Evolutionary conservation across 2,329 filamentous ascomycete species (phyloP), one percentile per base, ranked within the genome.

Genomic region (Huntiella abstrusa): DNA sequence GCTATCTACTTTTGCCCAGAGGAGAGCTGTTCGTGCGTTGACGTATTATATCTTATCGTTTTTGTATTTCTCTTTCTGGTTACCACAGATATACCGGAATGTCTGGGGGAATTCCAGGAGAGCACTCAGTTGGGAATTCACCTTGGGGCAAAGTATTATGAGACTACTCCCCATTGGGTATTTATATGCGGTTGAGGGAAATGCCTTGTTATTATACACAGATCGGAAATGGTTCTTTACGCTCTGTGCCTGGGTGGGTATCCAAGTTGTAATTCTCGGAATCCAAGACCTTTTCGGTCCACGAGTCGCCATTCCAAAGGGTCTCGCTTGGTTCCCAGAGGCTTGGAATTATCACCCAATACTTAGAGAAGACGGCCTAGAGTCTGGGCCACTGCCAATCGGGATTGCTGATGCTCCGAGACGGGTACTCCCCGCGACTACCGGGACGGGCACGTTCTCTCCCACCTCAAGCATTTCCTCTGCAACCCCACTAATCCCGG

Each of bases 291-390:
- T 93, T 11, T 65, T 96, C 3, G 88, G 91, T 0, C 85, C 88
- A 1, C 70, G 91, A n/a, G 88, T 91, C 63, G 85, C 86, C 46
- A 64, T 96, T 1, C 80, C 78, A 2, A 70, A 73, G 39, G 22
- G 22, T 10, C 22, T 28, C 22, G 70, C 73, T 43, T 80, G 75
- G 75, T 65, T 69, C 51, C 72, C 75, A n/a, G 72, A 77, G 48
- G 83, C 82, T 1, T 98, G 93, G 71, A 88, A 98, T 57, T 98
- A 98, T 59, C 88, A 98, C 59, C 88, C 86, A 0, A 70, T 94
- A 2, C 68, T 98, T 16, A 75, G 84, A 22, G 83, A 86, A 55
- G 86, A 93, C 52, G 81, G 78, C 49, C 62, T 84, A 40, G 83
- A 94, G 64, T 76, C 82, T 13, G 84, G 81, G 15, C 79, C 77